Percentiles rank a stretch among this genome's conserved stretches.
These are phyloP conservation scores for Galerina marginata DNA, from an alignment of 768 basidiomycete genomes.

Conservation along the genomic window DNA sequence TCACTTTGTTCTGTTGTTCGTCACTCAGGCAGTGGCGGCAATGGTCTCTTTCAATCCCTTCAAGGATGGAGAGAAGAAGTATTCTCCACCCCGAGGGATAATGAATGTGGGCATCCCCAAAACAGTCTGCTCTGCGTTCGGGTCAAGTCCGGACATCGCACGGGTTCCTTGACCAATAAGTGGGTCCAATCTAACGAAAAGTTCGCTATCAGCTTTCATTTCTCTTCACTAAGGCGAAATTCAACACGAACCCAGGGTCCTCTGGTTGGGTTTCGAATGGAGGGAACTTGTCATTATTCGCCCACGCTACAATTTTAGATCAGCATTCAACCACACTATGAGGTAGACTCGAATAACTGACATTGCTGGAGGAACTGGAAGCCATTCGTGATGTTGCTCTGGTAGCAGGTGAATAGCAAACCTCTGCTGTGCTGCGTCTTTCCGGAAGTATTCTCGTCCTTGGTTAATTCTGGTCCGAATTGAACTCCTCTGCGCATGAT, in stretches of 20 bases:
- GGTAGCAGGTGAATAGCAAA: slow-evolving; percentile 49
- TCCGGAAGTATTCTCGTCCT: slow-evolving; percentile 35
- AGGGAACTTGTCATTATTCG: slow-evolving; percentile 43
- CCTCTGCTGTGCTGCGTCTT: slow-evolving; percentile 55
- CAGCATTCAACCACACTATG: background rate
- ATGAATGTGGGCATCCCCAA: slow-evolving; percentile 45
- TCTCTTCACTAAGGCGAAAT: background rate
- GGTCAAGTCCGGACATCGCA: slow-evolving; percentile 46
- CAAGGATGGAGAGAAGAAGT: slow-evolving; percentile 58
- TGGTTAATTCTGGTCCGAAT: slow-evolving; percentile 57
- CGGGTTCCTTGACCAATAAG: slow-evolving; percentile 29
- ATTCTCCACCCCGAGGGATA: slow-evolving; percentile 54
- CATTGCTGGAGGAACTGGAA: slow-evolving; percentile 50
- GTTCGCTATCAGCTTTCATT: slow-evolving; percentile 4
- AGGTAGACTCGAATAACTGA: slow-evolving; percentile 21
- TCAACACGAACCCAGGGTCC: slow-evolving; percentile 34
- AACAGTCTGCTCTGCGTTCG: slow-evolving; percentile 46
- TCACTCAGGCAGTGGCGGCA: slow-evolving; percentile 12
- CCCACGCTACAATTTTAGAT: slow-evolving; percentile 36
- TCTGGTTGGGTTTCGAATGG: slow-evolving; percentile 31
- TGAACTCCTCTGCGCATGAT: slow-evolving; percentile 56
- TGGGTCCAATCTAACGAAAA: slow-evolving; percentile 26
- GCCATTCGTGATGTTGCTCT: slow-evolving; percentile 43
- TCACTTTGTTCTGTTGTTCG: background rate
- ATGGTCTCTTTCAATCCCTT: slow-evolving; percentile 46